Base-by-base conservation (phyloP, 2,329 filamentous ascomycete genomes). In the Penicillium sp. region DNA sequence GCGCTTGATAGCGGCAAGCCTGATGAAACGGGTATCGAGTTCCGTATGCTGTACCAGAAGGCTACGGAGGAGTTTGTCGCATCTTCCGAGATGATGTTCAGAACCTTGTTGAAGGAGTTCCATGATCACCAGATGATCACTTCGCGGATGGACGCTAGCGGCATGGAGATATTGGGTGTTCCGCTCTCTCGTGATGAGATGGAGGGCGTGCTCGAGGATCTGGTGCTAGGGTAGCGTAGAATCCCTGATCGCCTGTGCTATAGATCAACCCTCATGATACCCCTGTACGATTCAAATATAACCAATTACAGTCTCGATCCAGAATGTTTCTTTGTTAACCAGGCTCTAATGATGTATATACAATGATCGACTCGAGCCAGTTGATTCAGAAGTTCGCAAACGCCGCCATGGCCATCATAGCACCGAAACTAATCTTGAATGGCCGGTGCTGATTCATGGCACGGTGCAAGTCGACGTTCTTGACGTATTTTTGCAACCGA, bases 111-210 rank as follows among this genome's bases (percentile, higher is more conserved):
- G 59, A 97, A 97, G 76, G 94, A 99, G 83, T 94, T 99, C 72
- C 91, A 97, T 70, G 94, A 99, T 67, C 94, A 99, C 77, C 91
- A 97, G 69, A 97, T 99, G 86, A 89, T 99, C 59, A 91, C 91
- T 52, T 95, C 90, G 58, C 85, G 87, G 58, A 93, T 93, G 69
- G 93, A 99, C 71, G 83, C 84, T 0, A 79, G 92, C 53, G 94
- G 94, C 3, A 92, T 89, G 2, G 94, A 97, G 71, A 78, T 94
- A 49, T 74, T 99, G 44, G 89, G 90, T 62, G 85, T 96, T 13
- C 94, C 94, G 0, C 91, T 97, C 68, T 82, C 87, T 42, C 88
- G 87, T 63, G 92, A 96, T 60, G 94, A 99, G 75, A 79, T 97
- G 68, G 93, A 97, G 73, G 87, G 83, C 1, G 89, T 96, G 44